Percentiles rank a stretch among this genome's conserved stretches.
Conservation (phyloP, 78 protist genomes). For the Goniomonas avonlea region DNA sequence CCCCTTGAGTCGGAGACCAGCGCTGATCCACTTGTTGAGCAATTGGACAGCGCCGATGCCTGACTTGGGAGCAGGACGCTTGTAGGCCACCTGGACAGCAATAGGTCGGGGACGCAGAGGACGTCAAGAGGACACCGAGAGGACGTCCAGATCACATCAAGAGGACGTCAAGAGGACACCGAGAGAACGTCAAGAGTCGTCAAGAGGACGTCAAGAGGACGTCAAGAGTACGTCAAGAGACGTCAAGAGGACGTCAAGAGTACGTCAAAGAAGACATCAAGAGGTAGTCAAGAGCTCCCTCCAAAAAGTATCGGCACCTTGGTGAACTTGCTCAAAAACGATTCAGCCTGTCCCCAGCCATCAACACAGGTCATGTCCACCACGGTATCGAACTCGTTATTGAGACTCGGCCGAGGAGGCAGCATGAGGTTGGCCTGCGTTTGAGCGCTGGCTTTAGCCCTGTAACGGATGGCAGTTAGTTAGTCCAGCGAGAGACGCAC, state of each 20-base stretch:
- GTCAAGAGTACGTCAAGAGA: too few relatives aligned
- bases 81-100: slow-evolving; percentile 11
- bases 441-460: background rate
- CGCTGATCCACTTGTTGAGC: background rate
- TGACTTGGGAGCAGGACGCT: background rate
- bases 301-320: background rate
- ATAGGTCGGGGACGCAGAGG: background rate
- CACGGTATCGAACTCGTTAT: slow-evolving; percentile 7
- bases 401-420: background rate
- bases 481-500: too few relatives aligned
- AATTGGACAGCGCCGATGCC: background rate
- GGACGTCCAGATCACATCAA: too few relatives aligned
- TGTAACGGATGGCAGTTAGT: slow-evolving; percentile 17
- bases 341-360: background rate
- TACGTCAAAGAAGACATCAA: too few relatives aligned
- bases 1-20: slow-evolving; percentile 20
- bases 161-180: background rate
- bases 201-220: background rate
- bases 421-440: background rate
- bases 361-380: slow-evolving; percentile 16
- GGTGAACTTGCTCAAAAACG: background rate
- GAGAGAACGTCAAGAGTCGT: background rate
- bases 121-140: background rate
- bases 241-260: background rate
- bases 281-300: too few relatives aligned